Percentiles rank a stretch among this genome's conserved stretches.
Evolutionary conservation across 2,329 filamentous ascomycete species (phyloP).

Genomic region (Fusarium pseudoanthophilum): DNA sequence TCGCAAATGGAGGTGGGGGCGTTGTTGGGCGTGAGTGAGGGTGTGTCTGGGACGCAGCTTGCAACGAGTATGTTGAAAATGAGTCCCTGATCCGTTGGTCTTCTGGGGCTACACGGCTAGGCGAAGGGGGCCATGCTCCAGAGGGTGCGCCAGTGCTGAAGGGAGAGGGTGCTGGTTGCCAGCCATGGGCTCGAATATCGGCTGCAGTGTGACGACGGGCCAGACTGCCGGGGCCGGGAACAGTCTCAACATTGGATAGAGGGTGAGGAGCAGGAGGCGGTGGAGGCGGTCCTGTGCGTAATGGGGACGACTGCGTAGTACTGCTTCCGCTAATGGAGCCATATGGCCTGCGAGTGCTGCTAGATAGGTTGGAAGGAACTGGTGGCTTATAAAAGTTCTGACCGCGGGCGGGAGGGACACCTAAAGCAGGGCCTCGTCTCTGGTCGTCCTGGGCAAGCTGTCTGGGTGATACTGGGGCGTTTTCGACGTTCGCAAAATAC

Average conservation of each 20-base stretch:
- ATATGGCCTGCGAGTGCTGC: constrained; percentile 80
- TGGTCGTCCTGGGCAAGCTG: constrained; percentile 88
- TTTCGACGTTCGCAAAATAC: constrained; percentile 75
- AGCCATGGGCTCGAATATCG: constrained; percentile 90
- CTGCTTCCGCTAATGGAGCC: constrained; percentile 85
- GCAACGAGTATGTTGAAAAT: constrained; percentile 64
- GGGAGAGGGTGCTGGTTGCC: constrained; percentile 73
- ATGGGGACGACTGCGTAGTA: constrained; percentile 73
- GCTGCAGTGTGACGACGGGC: constrained; percentile 91
- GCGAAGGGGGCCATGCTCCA: constrained; percentile 65
- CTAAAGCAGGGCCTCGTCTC: constrained; percentile 77
- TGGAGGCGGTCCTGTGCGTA: constrained; percentile 74
- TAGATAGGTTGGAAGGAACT: constrained; percentile 82
- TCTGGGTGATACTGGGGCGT: constrained; percentile 85
- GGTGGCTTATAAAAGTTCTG: constrained; percentile 77
- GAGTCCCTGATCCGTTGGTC: constrained; percentile 68
- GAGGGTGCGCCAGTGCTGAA: constrained; percentile 68
- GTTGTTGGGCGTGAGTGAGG: constrained; percentile 66
- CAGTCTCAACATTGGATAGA: constrained; percentile 69
- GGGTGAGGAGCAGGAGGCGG: constrained; percentile 73
- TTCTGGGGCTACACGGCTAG: constrained; percentile 60
- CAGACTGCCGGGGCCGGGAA: constrained; percentile 75
- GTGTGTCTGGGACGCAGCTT: constrained; percentile 53
- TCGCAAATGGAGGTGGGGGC: constrained; percentile 61
- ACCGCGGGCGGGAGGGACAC: constrained; percentile 67